Base-by-base conservation (phyloP, 1,284 basidiomycete genomes). In the Megacollybia platyphylla region DNA sequence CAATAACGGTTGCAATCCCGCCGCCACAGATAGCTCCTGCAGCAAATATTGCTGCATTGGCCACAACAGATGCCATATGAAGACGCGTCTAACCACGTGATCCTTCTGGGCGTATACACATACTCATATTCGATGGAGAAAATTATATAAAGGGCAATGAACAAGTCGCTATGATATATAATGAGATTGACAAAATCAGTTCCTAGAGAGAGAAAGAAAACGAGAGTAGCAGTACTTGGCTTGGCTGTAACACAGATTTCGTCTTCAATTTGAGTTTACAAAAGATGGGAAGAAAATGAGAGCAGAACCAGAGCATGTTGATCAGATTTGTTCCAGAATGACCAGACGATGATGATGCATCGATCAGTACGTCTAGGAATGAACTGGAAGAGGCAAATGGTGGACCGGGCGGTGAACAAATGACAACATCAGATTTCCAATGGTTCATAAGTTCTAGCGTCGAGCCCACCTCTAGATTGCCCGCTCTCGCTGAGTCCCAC, bases 371-470 rank as follows among this genome's bases (percentile, higher is more conserved):
- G 58, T 50, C 64, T 62, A 62, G 54, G 66, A 62, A 54, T 61
- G 62, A 53, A 58, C 65, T 64, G 53, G 39, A 38, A 18, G 41
- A 41, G n/a, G 29, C n/a, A 45, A 26, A 40, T n/a, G 38, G 34
- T 20, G 17, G 32, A 24, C 20, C 20, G 20, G 5, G 20, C 20
- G 20, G 20, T 24, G 20, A 24, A 24, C 20, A 24, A 24, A 24
- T 24, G 20, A 36, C 10, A 36, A 41, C 11, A 63, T 77, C 68
- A 88, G 70, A 88, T 77, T 59, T 87, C 86, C 62, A 87, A 59
- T 42, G 83, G 82, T 65, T 88, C 83, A 62, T 87, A 82, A 50
- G 82, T 83, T 59, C 80, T 73, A 53, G 83, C 73, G 55, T 88
- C 86, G 53, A 87, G 73, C 57, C 79, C 80, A 61, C 71, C 73